Evolutionary conservation across 2,329 filamentous ascomycete species (phyloP), one percentile per base, ranked within the genome.

Genomic region (Apiospora malaysiana): DNA sequence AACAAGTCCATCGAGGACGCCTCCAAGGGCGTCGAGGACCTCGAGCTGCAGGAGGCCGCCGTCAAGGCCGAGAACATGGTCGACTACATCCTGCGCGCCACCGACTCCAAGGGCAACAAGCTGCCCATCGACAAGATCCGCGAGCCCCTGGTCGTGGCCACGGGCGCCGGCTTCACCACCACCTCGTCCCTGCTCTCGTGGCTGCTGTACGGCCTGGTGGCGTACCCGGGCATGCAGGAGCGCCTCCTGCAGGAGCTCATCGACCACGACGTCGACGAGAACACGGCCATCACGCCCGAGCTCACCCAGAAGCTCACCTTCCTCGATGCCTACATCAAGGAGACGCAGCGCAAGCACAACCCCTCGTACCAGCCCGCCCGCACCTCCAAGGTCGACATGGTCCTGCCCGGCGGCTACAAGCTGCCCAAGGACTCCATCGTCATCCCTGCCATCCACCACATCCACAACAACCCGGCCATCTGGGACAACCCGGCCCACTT

Each of bases 351-450:
- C 2, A 81, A 82, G 3, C 89, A 91, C 80, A 90, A 88, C 78
- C 87, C 89, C 0, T 88, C 87, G 0, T 91, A 86, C 80, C 89
- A 91, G 74, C 87, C 89, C 0, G 89, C 82, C 1, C 87, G 89
- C 42, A 91, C 86, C 0, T 81, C 89, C 2, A 86, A 85, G 72
- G 80, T 80, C 4, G 89, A 91, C 75, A 78, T 89, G 70, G 82
- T 91, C 37, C 79, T 91, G 0, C 89, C 89, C 0, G 89, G 89
- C 0, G 89, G 88, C 0, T 91, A 89, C 80, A 84, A 82, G 70
- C 76, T 91, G 0, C 85, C 87, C 40, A 82, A 83, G 69, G 87
- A 84, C 73, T 76, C 83, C 0, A 81, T 91, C 43, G 80, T 90
- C 42, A 87, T 91, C 69, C 82, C 85, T 0, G 86, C 86, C 0